phyloP scores from a whole-genome alignment of 495 filamentous ascomycete species.

The Cladorrhinum samala region DNA sequence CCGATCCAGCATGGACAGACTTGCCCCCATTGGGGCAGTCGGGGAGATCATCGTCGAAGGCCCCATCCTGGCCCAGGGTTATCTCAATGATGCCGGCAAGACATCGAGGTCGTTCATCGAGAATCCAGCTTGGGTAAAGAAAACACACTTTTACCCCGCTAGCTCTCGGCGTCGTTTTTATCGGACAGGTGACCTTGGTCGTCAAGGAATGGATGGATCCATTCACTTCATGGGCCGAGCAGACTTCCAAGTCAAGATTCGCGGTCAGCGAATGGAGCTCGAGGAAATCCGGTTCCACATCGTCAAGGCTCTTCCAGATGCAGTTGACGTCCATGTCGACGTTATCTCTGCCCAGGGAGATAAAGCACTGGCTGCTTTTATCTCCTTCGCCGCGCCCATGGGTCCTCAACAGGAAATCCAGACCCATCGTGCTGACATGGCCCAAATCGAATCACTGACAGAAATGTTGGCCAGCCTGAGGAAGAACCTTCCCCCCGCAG shows the following conservation, averaged over 20 bases:
- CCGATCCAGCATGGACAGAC: constrained; percentile 1
- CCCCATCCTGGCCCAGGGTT: constrained; percentile 1
- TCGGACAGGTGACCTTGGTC: constrained; percentile 5
- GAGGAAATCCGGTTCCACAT: constrained; percentile 7
- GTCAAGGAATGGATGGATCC: constrained; percentile 3
- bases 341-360: not conserved
- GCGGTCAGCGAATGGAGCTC: constrained; percentile 7
- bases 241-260: constrained; percentile 7
- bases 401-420: not conserved
- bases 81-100: constrained; percentile 2
- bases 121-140: constrained; percentile 4
- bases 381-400: not conserved
- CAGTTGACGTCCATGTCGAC: not conserved
- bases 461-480: not conserved
- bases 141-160: not conserved
- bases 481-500: constrained; percentile 1
- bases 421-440: not conserved
- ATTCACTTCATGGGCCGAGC: constrained; percentile 1
- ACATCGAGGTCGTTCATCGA: constrained; percentile 3
- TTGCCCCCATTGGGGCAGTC: constrained; percentile 1
- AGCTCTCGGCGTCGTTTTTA: not conserved
- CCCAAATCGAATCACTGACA: not conserved
- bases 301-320: not conserved
- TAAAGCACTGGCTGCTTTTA: not conserved
- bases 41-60: constrained; percentile 9